These are phyloP conservation scores for Schizosaccharomyces octosporus DNA, from an alignment of 805 yeast species.

Conservation along the genomic window DNA sequence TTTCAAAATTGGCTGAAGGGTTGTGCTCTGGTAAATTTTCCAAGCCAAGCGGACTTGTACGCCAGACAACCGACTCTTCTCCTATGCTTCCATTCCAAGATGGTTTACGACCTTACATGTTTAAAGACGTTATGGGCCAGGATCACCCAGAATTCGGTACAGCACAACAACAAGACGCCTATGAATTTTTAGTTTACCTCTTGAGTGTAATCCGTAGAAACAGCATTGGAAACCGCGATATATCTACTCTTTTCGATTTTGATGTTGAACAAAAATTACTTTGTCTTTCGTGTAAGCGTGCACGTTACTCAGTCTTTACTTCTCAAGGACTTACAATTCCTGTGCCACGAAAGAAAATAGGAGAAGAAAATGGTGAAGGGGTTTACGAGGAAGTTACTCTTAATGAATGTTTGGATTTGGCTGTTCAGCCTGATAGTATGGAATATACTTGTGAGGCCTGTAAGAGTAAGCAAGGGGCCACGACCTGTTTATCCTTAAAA, in stretches of 20 bases:
- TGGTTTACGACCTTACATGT: slow-evolving; percentile 55
- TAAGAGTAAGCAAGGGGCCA: slow-evolving; percentile 12
- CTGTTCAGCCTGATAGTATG: slow-evolving; percentile 26
- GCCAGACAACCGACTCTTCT: slow-evolving; percentile 12
- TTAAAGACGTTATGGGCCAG: slow-evolving; percentile 54
- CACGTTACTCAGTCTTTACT: slow-evolving; percentile 29
- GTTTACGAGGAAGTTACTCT: slow-evolving; percentile 27
- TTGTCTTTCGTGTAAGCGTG: slow-evolving; percentile 33
- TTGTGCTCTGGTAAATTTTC: slow-evolving; percentile 51
- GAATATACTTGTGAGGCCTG: slow-evolving; percentile 44
- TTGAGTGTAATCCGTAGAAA: slow-evolving; percentile 17
- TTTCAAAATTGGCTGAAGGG: slow-evolving; percentile 61
- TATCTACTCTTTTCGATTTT: slow-evolving; percentile 39
- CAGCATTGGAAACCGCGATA: slow-evolving; percentile 12
- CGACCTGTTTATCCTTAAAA: slow-evolving; percentile 25
- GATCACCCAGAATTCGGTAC: slow-evolving; percentile 64
- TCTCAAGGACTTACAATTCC: slow-evolving; percentile 43
- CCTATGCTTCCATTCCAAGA: slow-evolving; percentile 27
- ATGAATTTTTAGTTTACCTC: slow-evolving; percentile 57
- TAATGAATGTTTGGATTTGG: slow-evolving; percentile 22
- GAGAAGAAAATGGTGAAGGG: slow-evolving; percentile 15
- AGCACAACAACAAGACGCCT: slow-evolving; percentile 83
- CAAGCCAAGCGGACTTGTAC: slow-evolving; percentile 19
- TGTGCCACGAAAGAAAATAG: slow-evolving; percentile 16
- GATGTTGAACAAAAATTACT: slow-evolving; percentile 37